A percentile compares a stretch with the other conserved stretches of the same genome.
These are phyloP conservation scores for Kluyveromyces sp. DNA, from an alignment of 1,139 yeast species.

Conservation along the genomic window DNA sequence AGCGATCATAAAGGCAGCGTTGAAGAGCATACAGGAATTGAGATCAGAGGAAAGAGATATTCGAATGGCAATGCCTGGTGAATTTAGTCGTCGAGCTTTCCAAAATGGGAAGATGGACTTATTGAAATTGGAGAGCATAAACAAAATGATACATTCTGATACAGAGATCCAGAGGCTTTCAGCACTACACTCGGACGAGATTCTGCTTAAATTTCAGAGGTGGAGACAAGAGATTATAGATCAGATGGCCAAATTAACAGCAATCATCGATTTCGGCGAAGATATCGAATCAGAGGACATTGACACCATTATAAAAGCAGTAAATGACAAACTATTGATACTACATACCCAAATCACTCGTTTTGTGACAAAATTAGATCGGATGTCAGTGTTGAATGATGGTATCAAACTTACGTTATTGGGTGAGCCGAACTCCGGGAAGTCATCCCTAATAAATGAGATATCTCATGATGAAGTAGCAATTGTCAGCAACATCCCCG, in stretches of 20 bases:
- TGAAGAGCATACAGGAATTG: constrained; percentile 50
- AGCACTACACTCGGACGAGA: constrained; percentile 66
- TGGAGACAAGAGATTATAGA: constrained; percentile 69
- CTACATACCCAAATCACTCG: constrained; percentile 40
- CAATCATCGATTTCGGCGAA: constrained; percentile 93
- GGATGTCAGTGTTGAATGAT: constrained; percentile 56
- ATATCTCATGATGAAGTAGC: constrained; percentile 79
- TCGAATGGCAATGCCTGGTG: constrained; percentile 88
- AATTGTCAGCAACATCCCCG: constrained; percentile 85
- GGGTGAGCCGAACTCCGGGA: constrained; percentile 97
- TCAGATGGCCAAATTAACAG: constrained; percentile 69
- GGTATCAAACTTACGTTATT: constrained; percentile 71
- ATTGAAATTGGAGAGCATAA: constrained; percentile 84
- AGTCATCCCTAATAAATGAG: constrained; percentile 71
- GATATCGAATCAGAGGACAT: constrained; percentile 75
- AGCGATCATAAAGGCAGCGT: constrained; percentile 68
- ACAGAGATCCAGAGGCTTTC: constrained; percentile 81
- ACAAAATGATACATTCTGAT: constrained; percentile 88
- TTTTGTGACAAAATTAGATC: constrained; percentile 45
- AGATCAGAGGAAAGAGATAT: constrained; percentile 37
- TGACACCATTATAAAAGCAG: constrained; percentile 41
- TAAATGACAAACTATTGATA: constrained; percentile 36
- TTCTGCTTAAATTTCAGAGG: constrained; percentile 41
- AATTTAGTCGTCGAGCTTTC: constrained; percentile 80
- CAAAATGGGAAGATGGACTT: constrained; percentile 59